Base-by-base conservation (phyloP, 192 early-diverging fungal species). In the Podila horticola region DNA sequence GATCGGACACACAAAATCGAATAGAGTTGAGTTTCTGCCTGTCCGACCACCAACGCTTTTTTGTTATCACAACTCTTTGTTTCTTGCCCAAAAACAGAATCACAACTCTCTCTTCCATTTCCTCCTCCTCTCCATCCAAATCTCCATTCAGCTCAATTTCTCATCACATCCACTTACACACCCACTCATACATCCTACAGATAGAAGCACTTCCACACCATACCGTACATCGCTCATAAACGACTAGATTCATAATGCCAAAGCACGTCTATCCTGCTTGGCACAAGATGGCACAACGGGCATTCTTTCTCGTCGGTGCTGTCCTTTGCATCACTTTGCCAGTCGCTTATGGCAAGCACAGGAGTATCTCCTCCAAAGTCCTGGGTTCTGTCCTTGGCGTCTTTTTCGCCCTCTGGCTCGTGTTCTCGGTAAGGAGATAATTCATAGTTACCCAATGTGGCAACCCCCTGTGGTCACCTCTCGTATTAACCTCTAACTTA, bases 231-330 rank as follows among this genome's bases (percentile, higher is more conserved):
- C 20, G 2, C 52, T 26, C 52, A 24, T 4, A 24, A 0, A 10
- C 5, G 17, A 52, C 50, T 7, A 24, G 4, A 55, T 5, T 24
- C 17, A 55, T 55, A 59, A 81, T 81, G 77, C 58, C 49, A 51
- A 63, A 73, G 31, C 77, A 73, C 69, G 71, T 73, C 41, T 73
- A 73, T 57, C 77, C 77, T 0, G 24, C 48, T 20, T 81, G 77
- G 77, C 77, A 81, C 70, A 81, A 73, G 67, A 22, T 66, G 29
- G 77, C 33, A 13, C 77, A 81, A 55, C 71, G 77, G 17, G 57
- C 45, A 17, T 33, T 81, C 55, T 73, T 69, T 45, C 19, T 81
- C 11, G 26, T 73, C 5, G 77, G 61, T 9, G 77, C 66, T 26
- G 20, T 69, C 8, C 77, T 81, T 34, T 69, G 71, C 62, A 73